Evolutionary conservation across 495 filamentous ascomycete genomes (phyloP), one percentile per base, ranked within the genome.

Genomic region (Aspergillus sclerotioniger): DNA sequence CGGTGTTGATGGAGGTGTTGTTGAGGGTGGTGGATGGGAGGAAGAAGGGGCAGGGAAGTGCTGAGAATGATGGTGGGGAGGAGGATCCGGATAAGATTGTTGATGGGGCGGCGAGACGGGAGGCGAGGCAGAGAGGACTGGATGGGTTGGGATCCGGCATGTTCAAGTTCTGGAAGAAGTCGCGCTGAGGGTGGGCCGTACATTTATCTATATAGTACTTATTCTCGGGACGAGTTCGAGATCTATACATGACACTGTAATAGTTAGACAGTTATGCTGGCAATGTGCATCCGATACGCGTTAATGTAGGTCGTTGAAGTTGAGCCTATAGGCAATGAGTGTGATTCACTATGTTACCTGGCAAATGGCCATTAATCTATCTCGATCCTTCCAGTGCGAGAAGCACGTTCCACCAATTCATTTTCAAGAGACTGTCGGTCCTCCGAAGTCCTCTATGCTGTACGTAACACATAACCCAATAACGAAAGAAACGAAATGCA

Each of bases 21-120:
- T 71, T 92, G 29, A 80, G 77, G 51, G 53, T 87, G 31, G 72
- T 89, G 54, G 87, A 88, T 51, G 84, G 84, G 54, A 64, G 76
- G 39, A 70, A 79, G 20, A 33, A 13, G 12, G 32, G 31, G 21
- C 2, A 78, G 67, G 56, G 68, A 25, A 5, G 25, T 2, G 25
- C 2, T 25, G 25, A 70, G 6, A 83, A 82, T 63, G 71, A 56
- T 25, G 69, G 33, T 9, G 54, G 17, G 31, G 45, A 17, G n/a
- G 8, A 76, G 7, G 87, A 83, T 9, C 68, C 71, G 6, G 77
- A 76, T 53, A 79, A 77, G 31, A 80, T 82, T 50, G 67, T 85
- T 57, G 89, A 92, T 70, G 88, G 85, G 17, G 89, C 89, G 25
- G 88, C 87, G 8, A 81, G 82, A 45, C 76, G 89, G 6, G 89